Evolutionary conservation across 2,329 filamentous ascomycete genomes (phyloP).

Genomic region (Myriosclerotinia scirpicola): DNA sequence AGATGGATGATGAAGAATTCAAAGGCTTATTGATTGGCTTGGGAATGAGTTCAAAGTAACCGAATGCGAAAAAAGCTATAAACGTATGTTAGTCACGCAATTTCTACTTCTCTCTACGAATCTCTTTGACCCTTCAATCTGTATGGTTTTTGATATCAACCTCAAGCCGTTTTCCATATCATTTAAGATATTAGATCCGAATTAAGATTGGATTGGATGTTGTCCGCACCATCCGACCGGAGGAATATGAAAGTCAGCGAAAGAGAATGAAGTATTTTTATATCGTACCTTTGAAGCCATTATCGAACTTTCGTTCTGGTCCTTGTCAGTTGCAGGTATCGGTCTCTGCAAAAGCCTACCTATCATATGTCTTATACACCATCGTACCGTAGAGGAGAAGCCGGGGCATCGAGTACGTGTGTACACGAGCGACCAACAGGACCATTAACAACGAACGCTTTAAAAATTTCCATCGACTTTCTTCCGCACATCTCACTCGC

Average conservation of each 20-base stretch:
- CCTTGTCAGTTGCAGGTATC: conserved; percentile 1
- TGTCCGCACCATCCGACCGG: conserved; percentile 14
- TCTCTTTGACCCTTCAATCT: too few relatives aligned
- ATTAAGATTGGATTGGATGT: background rate
- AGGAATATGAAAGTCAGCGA: conserved; percentile 4
- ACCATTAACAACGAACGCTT: too few relatives aligned
- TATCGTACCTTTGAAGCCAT: background rate
- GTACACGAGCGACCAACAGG: background rate
- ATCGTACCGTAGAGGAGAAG: background rate
- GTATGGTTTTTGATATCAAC: background rate
- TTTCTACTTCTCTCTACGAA: background rate
- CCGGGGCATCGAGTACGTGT: background rate
- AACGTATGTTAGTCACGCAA: background rate
- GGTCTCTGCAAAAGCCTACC: background rate
- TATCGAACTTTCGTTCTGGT: background rate
- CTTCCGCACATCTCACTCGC: background rate
- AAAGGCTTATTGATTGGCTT: background rate
- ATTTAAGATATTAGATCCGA: background rate
- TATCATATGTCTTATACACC: conserved; percentile 1
- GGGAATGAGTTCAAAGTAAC: background rate
- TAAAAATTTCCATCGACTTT: background rate
- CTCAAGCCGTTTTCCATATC: too few relatives aligned
- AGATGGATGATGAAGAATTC: conserved; percentile 4
- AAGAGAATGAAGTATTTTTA: background rate
- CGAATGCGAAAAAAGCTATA: background rate